Base-by-base conservation (phyloP, 2,329 filamentous ascomycete genomes). In the Colletotrichum sp. region DNA sequence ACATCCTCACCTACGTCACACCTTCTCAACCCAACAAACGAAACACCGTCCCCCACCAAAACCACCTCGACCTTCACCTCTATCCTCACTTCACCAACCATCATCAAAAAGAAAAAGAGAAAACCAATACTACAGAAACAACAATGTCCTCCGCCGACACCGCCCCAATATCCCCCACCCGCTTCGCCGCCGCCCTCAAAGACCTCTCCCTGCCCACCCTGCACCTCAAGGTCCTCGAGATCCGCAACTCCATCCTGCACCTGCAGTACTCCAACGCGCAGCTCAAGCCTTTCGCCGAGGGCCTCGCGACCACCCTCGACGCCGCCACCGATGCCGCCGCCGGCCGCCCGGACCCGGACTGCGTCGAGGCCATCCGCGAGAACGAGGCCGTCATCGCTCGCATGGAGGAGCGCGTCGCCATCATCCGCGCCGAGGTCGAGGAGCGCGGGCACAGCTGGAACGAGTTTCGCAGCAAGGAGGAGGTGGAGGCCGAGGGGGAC, bases 251-350 rank as follows among this genome's bases (percentile, higher is more conserved):
- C 79, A 93, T 96, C 81, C 89, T 90, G 28, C 94, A 96, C 84
- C 91, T 96, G 30, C 90, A 93, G 80, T 92, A 92, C 83, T 94
- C 92, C 77, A 96, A 96, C 85, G 89, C 90, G 77, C 91, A 96
- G 83, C 92, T 96, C 74, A 87, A 89, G 71, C 93, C 93, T 39
- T 95, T 91, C 79, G 93, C 93, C 71, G 88, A 92, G 16, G 89
- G 88, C 32, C 80, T 81, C 27, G 83, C 82, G 4, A 80, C 84
- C 1, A 75, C 73, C 8, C 70, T 75, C 69, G 73, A 75, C 64
- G 80, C 85, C 1, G 71, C 79, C 1, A 70, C 78, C 66, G 74
- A 78, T n/a, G 70, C 76, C 48, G 67, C 78, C 5, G 74, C 77
- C 5, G 75, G 70, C 32, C 78, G 75, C 18, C 84, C 92, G 18